Conservation (phyloP, 2,329 filamentous ascomycete genomes). For the Paecilomyces variotii region DNA sequence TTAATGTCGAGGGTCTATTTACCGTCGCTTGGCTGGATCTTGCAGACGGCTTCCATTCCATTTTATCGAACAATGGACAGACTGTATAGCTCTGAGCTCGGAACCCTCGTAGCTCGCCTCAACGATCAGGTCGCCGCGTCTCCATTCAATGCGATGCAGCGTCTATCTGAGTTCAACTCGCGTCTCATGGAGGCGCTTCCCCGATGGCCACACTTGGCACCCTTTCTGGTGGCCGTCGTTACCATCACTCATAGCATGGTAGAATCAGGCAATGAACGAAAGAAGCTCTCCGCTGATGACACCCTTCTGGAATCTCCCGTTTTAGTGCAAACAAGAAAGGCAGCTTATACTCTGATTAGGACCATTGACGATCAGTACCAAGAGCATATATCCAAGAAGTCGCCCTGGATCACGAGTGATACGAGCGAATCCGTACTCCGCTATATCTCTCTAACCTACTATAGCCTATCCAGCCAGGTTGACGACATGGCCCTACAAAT, state of each 20-base stretch:
- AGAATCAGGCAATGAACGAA: constrained; percentile 22
- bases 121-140: constrained; percentile 19
- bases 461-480: constrained; percentile 20
- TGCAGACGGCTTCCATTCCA: constrained; percentile 27
- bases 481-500: constrained; percentile 25
- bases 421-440: constrained; percentile 30
- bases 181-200: constrained; percentile 20
- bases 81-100: constrained; percentile 18
- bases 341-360: constrained; percentile 21
- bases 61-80: constrained; percentile 28
- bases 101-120: constrained; percentile 20
- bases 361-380: constrained; percentile 30
- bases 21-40: constrained; percentile 24
- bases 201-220: constrained; percentile 19
- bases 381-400: constrained; percentile 33
- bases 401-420: constrained; percentile 35
- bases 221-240: constrained; percentile 15
- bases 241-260: constrained; percentile 18
- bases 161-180: constrained; percentile 22
- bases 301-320: constrained; percentile 10
- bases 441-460: constrained; percentile 22
- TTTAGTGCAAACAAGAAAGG: constrained; percentile 11
- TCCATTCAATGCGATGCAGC: constrained; percentile 17
- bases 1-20: constrained; percentile 28
- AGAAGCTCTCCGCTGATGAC: constrained; percentile 14